Percentiles rank a stretch among this genome's conserved stretches.
These are phyloP conservation scores for Ceriops tagal DNA, from an alignment of 345 rosid genomes.

Conservation along the genomic window DNA sequence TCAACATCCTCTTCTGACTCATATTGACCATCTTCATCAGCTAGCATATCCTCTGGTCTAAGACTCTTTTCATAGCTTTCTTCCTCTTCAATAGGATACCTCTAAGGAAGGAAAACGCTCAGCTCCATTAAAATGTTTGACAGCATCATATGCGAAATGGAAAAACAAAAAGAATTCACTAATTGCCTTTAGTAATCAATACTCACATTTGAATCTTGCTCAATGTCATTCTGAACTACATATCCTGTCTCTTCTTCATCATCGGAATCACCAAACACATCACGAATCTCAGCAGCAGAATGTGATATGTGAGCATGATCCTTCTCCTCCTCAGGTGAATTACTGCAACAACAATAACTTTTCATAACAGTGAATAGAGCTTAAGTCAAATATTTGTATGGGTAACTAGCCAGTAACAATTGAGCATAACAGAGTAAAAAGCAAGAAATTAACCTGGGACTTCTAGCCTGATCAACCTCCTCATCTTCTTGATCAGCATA, in stretches of 20 bases:
- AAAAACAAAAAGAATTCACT: neutral
- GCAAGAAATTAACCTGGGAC: constrained; percentile 47
- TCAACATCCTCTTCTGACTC: constrained; percentile 57
- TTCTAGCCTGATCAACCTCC: constrained; percentile 80
- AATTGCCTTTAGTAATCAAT: constrained; percentile 12
- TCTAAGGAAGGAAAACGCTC: constrained; percentile 38
- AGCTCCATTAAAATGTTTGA: constrained; percentile 1
- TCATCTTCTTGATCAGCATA: constrained; percentile 75
- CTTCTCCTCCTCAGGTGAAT: constrained; percentile 65
- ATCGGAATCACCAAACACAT: constrained; percentile 97
- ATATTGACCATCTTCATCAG: constrained; percentile 53
- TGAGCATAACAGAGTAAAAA: neutral
- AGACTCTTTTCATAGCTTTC: constrained; percentile 64
- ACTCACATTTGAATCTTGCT: constrained; percentile 45
- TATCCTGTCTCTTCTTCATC: constrained; percentile 81
- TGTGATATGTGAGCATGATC: constrained; percentile 52
- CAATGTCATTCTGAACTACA: constrained; percentile 35
- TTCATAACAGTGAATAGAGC: constrained; percentile 6
- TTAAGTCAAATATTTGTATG: constrained; percentile 14
- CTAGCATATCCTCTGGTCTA: constrained; percentile 70
- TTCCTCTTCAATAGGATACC: constrained; percentile 77
- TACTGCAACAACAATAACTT: constrained; percentile 35
- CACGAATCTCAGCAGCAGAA: constrained; percentile 83
- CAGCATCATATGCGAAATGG: constrained; percentile 6
- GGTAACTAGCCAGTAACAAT: neutral